Conservation (phyloP, 2,329 filamentous ascomycete genomes). For the Trichoderma atrobrunneum region DNA sequence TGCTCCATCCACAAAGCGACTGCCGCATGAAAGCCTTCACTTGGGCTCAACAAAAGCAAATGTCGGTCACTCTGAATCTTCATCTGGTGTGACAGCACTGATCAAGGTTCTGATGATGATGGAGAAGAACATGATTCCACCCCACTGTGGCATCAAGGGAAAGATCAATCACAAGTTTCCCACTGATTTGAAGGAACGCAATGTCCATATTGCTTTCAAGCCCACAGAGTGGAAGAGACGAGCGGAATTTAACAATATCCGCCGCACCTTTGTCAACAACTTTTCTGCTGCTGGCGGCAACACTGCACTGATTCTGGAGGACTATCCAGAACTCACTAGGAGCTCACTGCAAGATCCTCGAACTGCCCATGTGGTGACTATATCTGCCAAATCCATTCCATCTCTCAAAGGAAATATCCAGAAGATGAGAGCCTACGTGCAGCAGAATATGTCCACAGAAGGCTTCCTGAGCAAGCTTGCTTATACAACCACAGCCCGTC, state of each 20-base stretch:
- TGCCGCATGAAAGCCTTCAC: slow-evolving; percentile 30
- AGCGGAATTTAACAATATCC: slow-evolving; percentile 32
- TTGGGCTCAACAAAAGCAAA: slow-evolving; percentile 51
- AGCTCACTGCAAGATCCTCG: neutral
- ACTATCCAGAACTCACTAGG: slow-evolving; percentile 37
- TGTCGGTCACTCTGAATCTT: slow-evolving; percentile 62
- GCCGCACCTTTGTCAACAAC: slow-evolving; percentile 53
- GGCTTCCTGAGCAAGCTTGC: slow-evolving; percentile 45
- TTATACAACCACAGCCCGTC: slow-evolving; percentile 65
- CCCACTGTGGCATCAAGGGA: slow-evolving; percentile 63
- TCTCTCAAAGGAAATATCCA: slow-evolving; percentile 5
- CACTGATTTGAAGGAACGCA: slow-evolving; percentile 54
- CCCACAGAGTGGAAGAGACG: neutral
- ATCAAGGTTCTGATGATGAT: slow-evolving; percentile 66
- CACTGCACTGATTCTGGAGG: slow-evolving; percentile 62
- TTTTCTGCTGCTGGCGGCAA: slow-evolving; percentile 72
- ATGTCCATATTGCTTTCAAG: slow-evolving; percentile 37
- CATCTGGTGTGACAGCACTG: slow-evolving; percentile 60
- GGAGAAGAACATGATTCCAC: slow-evolving; percentile 59
- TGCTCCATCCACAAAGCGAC: slow-evolving; percentile 50
- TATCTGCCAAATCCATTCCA: slow-evolving; percentile 15
- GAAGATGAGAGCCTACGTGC: neutral
- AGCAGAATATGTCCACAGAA: neutral
- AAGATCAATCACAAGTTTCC: slow-evolving; percentile 58
- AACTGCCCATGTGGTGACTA: neutral